phyloP scores from a whole-genome alignment of 2,329 filamentous ascomycete species.

The Diaporthe capsici region DNA sequence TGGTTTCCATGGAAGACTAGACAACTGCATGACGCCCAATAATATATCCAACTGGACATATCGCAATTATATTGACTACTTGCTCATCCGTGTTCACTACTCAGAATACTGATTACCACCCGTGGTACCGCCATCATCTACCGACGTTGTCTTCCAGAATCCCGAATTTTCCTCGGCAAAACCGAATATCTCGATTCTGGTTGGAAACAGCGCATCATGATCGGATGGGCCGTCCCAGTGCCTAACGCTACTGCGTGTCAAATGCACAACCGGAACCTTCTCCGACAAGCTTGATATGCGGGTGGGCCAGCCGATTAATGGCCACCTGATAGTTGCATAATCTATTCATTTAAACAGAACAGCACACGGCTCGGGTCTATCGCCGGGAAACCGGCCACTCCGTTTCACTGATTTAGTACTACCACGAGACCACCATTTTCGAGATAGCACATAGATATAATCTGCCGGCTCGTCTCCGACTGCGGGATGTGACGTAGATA shows the following conservation, averaged over 20 bases:
- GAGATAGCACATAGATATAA: constrained; percentile 1
- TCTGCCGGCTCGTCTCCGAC: constrained; percentile 26
- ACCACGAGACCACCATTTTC: background rate
- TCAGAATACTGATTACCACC: background rate
- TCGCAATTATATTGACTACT: background rate
- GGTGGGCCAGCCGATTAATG: background rate
- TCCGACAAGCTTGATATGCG: background rate
- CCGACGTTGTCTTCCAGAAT: background rate
- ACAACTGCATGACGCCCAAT: background rate
- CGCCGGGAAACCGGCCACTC: background rate
- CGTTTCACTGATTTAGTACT: background rate
- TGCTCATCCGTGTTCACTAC: background rate
- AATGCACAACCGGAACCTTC: constrained; percentile 11
- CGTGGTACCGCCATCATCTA: background rate
- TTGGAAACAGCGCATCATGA: background rate
- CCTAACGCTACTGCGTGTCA: background rate
- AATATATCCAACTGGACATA: background rate
- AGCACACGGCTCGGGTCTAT: constrained; percentile 5
- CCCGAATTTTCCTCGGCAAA: background rate
- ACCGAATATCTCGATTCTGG: background rate
- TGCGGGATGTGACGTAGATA: constrained; percentile 9
- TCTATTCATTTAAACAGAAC: background rate
- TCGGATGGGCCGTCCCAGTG: constrained; percentile 10
- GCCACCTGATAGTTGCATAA: constrained; percentile 6
- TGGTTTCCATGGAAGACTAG: background rate